Percentiles rank a stretch among this genome's conserved stretches.
Conservation (phyloP, 2,329 filamentous ascomycete species). For the Trichoderma gracile region DNA sequence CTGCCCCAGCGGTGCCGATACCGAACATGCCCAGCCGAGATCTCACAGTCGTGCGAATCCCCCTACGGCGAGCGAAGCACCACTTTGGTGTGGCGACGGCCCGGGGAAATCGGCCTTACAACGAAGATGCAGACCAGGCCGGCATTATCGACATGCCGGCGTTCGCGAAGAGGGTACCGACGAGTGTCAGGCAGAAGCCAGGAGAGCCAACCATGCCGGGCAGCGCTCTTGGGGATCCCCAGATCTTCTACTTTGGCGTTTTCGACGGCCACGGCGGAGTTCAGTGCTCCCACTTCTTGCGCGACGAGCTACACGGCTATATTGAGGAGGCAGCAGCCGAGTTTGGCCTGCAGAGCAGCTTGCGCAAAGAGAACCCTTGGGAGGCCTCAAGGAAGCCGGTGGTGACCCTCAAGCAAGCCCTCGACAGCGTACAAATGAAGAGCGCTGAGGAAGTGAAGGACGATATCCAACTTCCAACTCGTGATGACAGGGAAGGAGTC, state of each 20-base stretch:
- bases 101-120: slow-evolving; percentile 81
- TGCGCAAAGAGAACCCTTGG: slow-evolving; percentile 51
- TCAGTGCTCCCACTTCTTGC: slow-evolving; percentile 84
- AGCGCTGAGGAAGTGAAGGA: slow-evolving; percentile 48
- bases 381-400: slow-evolving; percentile 30
- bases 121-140: slow-evolving; percentile 92
- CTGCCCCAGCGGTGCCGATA: slow-evolving; percentile 59
- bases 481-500: slow-evolving; percentile 37
- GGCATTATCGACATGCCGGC: slow-evolving; percentile 91
- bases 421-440: slow-evolving; percentile 50
- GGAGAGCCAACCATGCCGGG: slow-evolving; percentile 70
- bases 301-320: slow-evolving; percentile 82
- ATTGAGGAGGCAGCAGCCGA: slow-evolving; percentile 76
- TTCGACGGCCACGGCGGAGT: slow-evolving; percentile 94
- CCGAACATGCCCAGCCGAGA: slow-evolving; percentile 66
- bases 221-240: slow-evolving; percentile 81
- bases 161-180: slow-evolving; percentile 81
- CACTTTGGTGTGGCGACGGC: slow-evolving; percentile 83
- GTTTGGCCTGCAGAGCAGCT: slow-evolving; percentile 77
- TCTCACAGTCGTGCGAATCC: slow-evolving; percentile 92
- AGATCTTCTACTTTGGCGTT: slow-evolving; percentile 95
- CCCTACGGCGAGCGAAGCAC: slow-evolving; percentile 89
- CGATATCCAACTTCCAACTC: slow-evolving; percentile 40
- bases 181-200: slow-evolving; percentile 55
- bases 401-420: slow-evolving; percentile 33